These are phyloP conservation scores for Daldinia grandis DNA, from an alignment of 495 filamentous ascomycete genomes.

Conservation along the genomic window DNA sequence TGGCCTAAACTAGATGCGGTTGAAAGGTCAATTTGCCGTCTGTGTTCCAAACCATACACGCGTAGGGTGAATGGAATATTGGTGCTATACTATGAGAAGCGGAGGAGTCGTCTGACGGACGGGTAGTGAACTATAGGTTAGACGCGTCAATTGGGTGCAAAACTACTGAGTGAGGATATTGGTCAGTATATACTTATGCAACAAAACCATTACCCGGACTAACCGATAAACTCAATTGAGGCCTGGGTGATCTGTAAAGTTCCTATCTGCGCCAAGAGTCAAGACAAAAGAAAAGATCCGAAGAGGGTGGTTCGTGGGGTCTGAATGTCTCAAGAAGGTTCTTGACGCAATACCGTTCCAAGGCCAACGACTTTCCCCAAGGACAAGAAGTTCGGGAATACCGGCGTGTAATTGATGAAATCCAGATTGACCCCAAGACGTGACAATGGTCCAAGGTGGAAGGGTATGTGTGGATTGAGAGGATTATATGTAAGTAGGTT, in stretches of 20 bases:
- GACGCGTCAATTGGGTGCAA: slow-evolving; percentile 12
- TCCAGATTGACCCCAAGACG: slow-evolving; percentile 29
- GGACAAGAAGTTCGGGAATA: slow-evolving; percentile 18
- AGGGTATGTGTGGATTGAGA: slow-evolving; percentile 1
- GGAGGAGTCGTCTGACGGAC: neutral
- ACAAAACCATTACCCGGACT: neutral
- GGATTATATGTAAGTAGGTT: slow-evolving; percentile 10
- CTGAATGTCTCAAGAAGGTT: slow-evolving; percentile 25
- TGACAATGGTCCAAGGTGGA: slow-evolving; percentile 24
- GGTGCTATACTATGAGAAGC: slow-evolving; percentile 4
- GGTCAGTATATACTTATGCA: neutral
- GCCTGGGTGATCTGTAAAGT: slow-evolving; percentile 10
- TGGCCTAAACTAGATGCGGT: neutral
- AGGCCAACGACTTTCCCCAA: slow-evolving; percentile 15
- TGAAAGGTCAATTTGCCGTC: neutral
- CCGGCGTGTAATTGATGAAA: slow-evolving; percentile 16
- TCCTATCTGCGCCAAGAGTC: slow-evolving; percentile 7
- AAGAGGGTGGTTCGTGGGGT: neutral
- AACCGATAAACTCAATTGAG: slow-evolving; percentile 12
- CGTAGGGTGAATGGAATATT: slow-evolving; percentile 3
- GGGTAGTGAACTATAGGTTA: slow-evolving; percentile 1
- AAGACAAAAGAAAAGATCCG: slow-evolving; percentile 12
- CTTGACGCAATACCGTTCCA: slow-evolving; percentile 19
- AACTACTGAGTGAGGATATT: slow-evolving; percentile 1
- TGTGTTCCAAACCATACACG: neutral